phyloP scores from a whole-genome alignment of 1,139 yeast species.

The Taphrina communis region DNA sequence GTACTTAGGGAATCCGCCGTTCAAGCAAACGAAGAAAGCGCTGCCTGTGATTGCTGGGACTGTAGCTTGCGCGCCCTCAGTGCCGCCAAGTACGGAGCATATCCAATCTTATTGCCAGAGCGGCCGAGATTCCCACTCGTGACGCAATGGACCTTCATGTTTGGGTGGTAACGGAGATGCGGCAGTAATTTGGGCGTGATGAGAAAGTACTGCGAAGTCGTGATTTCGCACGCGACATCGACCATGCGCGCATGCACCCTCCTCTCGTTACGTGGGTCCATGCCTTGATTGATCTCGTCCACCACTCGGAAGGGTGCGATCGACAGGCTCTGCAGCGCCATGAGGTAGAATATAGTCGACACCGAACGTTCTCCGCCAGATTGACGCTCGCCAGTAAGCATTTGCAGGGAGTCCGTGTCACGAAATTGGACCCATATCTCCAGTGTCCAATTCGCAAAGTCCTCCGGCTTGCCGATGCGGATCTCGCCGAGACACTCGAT shows the following conservation, averaged over 20 bases:
- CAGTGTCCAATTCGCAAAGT: slow-evolving; percentile 77
- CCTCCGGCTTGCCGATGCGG: slow-evolving; percentile 60
- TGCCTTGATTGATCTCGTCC: slow-evolving; percentile 98
- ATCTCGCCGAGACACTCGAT: slow-evolving; percentile 90
- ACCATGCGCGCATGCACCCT: slow-evolving; percentile 87
- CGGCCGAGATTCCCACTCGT: slow-evolving; percentile 60
- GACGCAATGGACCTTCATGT: slow-evolving; percentile 87
- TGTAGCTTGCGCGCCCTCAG: slow-evolving; percentile 26
- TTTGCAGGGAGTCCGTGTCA: slow-evolving; percentile 69
- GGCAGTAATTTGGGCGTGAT: slow-evolving; percentile 91
- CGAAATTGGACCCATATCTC: slow-evolving; percentile 87
- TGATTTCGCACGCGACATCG: slow-evolving; percentile 71
- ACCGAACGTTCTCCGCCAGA: slow-evolving; percentile 99
- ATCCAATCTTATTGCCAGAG: slow-evolving; percentile 32
- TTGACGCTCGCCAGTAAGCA: slow-evolving; percentile 82
- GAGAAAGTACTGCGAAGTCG: slow-evolving; percentile 70
- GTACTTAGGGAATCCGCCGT: no score
- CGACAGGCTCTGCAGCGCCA: slow-evolving; percentile 90
- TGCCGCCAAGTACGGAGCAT: slow-evolving; percentile 25
- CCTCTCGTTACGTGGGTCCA: slow-evolving; percentile 94
- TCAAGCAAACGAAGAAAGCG: slow-evolving; percentile 1
- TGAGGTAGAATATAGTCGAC: slow-evolving; percentile 85
- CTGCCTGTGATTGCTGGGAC: slow-evolving; percentile 22
- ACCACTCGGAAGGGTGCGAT: slow-evolving; percentile 92
- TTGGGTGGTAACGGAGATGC: slow-evolving; percentile 74